Evolutionary conservation across 345 rosid species (phyloP), one percentile per base, ranked within the genome.

Genomic region (Hypericum perforatum): DNA sequence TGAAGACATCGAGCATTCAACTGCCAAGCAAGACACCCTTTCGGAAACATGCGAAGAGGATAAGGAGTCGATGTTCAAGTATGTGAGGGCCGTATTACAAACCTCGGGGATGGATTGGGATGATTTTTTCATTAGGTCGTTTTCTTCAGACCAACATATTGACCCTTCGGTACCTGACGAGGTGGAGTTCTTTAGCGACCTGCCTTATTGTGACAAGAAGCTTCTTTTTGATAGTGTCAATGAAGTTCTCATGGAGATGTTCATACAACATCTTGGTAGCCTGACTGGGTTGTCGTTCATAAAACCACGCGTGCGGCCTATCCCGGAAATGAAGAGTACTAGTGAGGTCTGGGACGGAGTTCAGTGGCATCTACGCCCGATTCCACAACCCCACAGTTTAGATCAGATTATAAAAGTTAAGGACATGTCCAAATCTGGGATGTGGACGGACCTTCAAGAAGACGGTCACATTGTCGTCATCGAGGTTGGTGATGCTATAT

Each of bases 211-310:
- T 0, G 56, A 74, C 58, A 67, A 45, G 3, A 71, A 61, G 53
- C 80, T 82, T 56, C 57, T 89, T 43, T 70, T 68, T 39, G 91
- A 75, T 56, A 77, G 73, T 59, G 52, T 77, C 0, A 76, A 72
- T 45, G 95, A 85, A 70, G 70, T 85, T 43, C 76, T 89, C 53
- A 59, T 64, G 53, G 82, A 78, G 66, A 59, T 70, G 8, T 51
- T 47, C 52, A 57, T 49, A 46, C 57, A 64, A 57, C 52, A 75
- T 57, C 61, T 63, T 9, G 65, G 68, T 65, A 67, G 52, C 60
- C 70, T 72, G 41, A 80, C 79, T 8, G 64, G 81, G 70, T 11
- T 46, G 44, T 60, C 79, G 56, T 54, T 74, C 8, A 49, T 66
- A 29, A 63, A 70, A 43, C 71, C 65, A 8, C 64, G 57, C 39